Percentiles rank a stretch among this genome's conserved stretches.
Conservation (phyloP, 768 basidiomycete genomes). For the Lentinula boryana region DNA sequence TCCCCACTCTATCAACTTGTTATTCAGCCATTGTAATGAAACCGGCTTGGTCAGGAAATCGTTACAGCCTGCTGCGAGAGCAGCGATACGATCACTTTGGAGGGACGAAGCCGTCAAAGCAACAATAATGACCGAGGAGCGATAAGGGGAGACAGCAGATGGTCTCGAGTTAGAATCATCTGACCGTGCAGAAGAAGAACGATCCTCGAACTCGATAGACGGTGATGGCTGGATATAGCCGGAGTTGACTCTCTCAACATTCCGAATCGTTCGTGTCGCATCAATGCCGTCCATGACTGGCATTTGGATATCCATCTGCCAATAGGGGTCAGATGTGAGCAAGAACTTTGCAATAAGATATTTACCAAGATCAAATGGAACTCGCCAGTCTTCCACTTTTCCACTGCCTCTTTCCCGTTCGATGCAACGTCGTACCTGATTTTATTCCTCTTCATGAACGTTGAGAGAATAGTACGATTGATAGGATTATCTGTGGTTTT, state of each 20-base stretch:
- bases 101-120: slow-evolving; percentile 96
- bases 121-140: slow-evolving; percentile 96
- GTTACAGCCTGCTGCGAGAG: slow-evolving; percentile 98
- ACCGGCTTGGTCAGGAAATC: slow-evolving; percentile 99
- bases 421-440: slow-evolving; percentile 94
- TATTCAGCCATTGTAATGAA: slow-evolving; percentile 90
- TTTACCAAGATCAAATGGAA: slow-evolving; percentile 95
- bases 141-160: slow-evolving; percentile 61
- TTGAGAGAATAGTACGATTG: slow-evolving; percentile 96
- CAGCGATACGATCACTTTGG: slow-evolving; percentile 92
- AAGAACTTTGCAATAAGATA: slow-evolving; percentile 9
- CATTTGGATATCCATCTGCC: slow-evolving; percentile 99
- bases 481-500: slow-evolving; percentile 82
- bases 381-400: slow-evolving; percentile 88
- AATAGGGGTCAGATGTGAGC: neutral
- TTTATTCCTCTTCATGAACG: slow-evolving; percentile 93
- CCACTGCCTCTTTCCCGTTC: slow-evolving; percentile 92
- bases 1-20: slow-evolving; percentile 99
- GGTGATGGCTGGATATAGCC: slow-evolving; percentile 44
- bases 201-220: slow-evolving; percentile 36
- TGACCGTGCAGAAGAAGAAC: slow-evolving; percentile 41
- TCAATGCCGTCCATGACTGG: slow-evolving; percentile 98
- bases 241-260: slow-evolving; percentile 66
- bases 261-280: slow-evolving; percentile 93
- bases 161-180: slow-evolving; percentile 43